Percentiles rank a stretch among this genome's conserved stretches.
phyloP scores from a whole-genome alignment of 257 asterid species.

The Ocimum tenuiflorum region DNA sequence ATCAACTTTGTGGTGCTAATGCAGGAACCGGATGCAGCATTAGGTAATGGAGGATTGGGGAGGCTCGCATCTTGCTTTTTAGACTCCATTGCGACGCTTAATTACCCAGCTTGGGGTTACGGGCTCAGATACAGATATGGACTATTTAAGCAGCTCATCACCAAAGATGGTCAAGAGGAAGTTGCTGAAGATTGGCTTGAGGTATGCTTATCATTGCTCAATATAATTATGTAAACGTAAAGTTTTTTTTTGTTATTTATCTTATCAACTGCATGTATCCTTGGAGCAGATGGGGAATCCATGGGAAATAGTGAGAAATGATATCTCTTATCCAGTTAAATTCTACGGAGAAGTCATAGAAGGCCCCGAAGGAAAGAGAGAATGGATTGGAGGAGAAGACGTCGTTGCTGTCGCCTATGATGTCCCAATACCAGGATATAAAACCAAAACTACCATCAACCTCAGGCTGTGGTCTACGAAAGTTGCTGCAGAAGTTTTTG shows the following conservation, averaged over 20 bases:
- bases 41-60: constrained; percentile 66
- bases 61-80: constrained; percentile 59
- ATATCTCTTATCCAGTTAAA: constrained; percentile 50
- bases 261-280: constrained; percentile 9
- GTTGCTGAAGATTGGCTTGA: constrained; percentile 71
- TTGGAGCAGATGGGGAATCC: constrained; percentile 55
- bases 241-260: neutral
- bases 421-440: constrained; percentile 68
- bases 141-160: constrained; percentile 53
- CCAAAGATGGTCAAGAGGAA: constrained; percentile 59
- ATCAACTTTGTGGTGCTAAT: neutral
- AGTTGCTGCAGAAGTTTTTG: constrained; percentile 46
- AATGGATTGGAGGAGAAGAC: constrained; percentile 63
- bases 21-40: constrained; percentile 66
- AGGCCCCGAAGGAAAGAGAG: constrained; percentile 39
- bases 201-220: constrained; percentile 17
- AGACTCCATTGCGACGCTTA: constrained; percentile 59
- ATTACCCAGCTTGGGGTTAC: constrained; percentile 65
- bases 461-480: constrained; percentile 58
- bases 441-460: constrained; percentile 52
- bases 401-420: constrained; percentile 55
- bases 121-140: constrained; percentile 64
- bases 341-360: constrained; percentile 50
- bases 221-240: neutral
- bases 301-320: constrained; percentile 57